Conservation (phyloP, 768 basidiomycete species). For the Fomitopsis serialis region DNA sequence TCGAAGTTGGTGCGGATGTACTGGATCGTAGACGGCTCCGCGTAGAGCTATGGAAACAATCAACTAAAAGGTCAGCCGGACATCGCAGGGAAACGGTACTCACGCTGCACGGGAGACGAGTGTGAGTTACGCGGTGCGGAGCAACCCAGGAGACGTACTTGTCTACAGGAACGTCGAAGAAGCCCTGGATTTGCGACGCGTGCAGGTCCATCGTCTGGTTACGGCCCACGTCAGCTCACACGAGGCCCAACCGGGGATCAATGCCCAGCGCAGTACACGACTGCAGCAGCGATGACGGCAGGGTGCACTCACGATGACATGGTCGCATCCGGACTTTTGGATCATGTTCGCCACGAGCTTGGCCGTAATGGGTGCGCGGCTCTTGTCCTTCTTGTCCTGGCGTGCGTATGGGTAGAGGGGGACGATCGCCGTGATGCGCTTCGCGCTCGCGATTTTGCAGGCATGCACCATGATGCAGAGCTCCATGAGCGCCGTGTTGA, state of each 20-base stretch:
- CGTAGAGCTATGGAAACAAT: conserved; percentile 65
- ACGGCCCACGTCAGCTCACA: not conserved
- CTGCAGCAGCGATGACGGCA: not conserved
- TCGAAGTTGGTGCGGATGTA: conserved; percentile 94
- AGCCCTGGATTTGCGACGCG: conserved; percentile 98
- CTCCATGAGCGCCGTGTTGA: conserved; percentile 97
- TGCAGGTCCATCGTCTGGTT: conserved; percentile 95
- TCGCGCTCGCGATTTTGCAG: conserved; percentile 98
- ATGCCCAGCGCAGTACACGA: not conserved
- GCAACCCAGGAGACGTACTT: conserved; percentile 60
- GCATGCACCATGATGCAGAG: conserved; percentile 99
- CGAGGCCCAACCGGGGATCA: not conserved
- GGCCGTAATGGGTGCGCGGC: conserved; percentile 94
- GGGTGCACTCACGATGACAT: conserved; percentile 76
- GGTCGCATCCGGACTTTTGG: conserved; percentile 88
- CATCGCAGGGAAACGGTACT: conserved; percentile 26
- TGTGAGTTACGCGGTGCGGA: conserved; percentile 3
- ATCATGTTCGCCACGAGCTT: conserved; percentile 99
- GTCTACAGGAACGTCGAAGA: conserved; percentile 99
- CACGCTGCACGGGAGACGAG: conserved; percentile 34
- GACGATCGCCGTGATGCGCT: conserved; percentile 96
- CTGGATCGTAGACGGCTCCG: conserved; percentile 90
- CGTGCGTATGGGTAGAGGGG: conserved; percentile 96
- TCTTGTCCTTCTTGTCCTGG: conserved; percentile 99
- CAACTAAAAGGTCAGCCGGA: conserved; percentile 12